phyloP scores from a whole-genome alignment of 2,329 filamentous ascomycete genomes.

The Annulohypoxylon truncatum region DNA sequence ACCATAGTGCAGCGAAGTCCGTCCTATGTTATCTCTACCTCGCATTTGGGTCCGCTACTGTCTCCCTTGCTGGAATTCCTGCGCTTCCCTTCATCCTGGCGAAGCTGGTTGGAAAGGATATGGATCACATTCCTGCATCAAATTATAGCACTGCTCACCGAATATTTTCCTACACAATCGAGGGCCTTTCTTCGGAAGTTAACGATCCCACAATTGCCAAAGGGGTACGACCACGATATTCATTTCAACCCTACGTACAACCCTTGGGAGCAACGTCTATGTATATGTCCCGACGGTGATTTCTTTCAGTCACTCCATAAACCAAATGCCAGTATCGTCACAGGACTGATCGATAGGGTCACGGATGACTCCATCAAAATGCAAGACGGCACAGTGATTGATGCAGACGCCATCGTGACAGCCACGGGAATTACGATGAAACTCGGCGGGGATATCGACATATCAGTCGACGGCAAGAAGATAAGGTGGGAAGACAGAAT shows the following conservation, averaged over 20 bases:
- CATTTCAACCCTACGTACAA: constrained; percentile 67
- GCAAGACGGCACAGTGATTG: constrained; percentile 56
- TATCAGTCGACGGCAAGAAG: constrained; percentile 62
- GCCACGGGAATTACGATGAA: constrained; percentile 71
- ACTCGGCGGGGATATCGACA: constrained; percentile 63
- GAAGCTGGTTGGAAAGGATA: neutral
- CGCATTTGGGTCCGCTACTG: constrained; percentile 35
- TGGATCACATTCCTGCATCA: constrained; percentile 57
- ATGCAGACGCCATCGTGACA: constrained; percentile 72
- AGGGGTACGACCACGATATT: constrained; percentile 58
- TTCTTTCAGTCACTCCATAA: constrained; percentile 58
- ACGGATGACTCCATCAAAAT: constrained; percentile 59
- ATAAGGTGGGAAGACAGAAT: neutral
- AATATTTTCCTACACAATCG: constrained; percentile 59
- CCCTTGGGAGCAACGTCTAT: constrained; percentile 77
- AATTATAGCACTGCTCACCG: constrained; percentile 60
- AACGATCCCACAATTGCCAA: constrained; percentile 61
- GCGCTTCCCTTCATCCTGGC: neutral
- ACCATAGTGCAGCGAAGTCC: constrained; percentile 86
- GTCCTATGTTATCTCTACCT: constrained; percentile 67
- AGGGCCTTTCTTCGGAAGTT: constrained; percentile 57
- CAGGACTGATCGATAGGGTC: constrained; percentile 59
- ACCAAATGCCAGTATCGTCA: constrained; percentile 53
- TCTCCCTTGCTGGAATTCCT: neutral
- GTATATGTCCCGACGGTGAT: constrained; percentile 62